Evolutionary conservation across 495 filamentous ascomycete species (phyloP), one percentile per base, ranked within the genome.

Genomic region (Achaetomiella virescens): DNA sequence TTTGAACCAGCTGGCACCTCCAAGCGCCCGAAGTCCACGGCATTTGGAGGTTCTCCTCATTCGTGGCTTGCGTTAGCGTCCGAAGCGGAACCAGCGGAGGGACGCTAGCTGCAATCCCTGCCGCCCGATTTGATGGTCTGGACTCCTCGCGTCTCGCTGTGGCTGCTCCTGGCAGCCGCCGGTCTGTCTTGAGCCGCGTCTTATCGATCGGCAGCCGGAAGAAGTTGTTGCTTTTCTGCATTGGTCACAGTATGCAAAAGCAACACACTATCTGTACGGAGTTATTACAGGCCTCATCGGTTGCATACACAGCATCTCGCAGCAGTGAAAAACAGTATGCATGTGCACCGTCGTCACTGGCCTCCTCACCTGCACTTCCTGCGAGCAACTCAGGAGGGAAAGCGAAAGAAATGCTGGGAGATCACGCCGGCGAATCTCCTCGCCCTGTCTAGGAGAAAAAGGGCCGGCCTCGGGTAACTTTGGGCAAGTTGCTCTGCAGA

Each of bases 401-500:
- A 22, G 48, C 38, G 37, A 31, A 27, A 41, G 43, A 11, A 54
- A 36, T 47, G 42, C 27, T 57, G 55, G 33, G 4, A 37, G 35
- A 21, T 24, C 27, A 36, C 37, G 20, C 41, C 6, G 38, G 50
- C 15, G 41, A 35, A 45, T 45, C 27, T 44, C 18, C 25, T 1
- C 12, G 22, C 11, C 15, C 17, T 17, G 40, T 27, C 0, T 9
- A 8, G 29, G 11, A 35, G 29, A 14, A 50, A 57, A 38, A 44
- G 48, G 37, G 40, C 55, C 35, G 54, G 44, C 25, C 20, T 17
- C 17, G 25, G n/a, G 11, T 44, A 55, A 7, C 17, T 20, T 38
- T 33, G 33, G 48, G 42, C 27, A 45, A 20, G 29, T 29, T 31
- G 33, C 40, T 22, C 27, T 41, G 55, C 22, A 15, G 55, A 58